Base-by-base conservation (phyloP, 805 yeast species). In the Debaryomyces prosopidis region DNA sequence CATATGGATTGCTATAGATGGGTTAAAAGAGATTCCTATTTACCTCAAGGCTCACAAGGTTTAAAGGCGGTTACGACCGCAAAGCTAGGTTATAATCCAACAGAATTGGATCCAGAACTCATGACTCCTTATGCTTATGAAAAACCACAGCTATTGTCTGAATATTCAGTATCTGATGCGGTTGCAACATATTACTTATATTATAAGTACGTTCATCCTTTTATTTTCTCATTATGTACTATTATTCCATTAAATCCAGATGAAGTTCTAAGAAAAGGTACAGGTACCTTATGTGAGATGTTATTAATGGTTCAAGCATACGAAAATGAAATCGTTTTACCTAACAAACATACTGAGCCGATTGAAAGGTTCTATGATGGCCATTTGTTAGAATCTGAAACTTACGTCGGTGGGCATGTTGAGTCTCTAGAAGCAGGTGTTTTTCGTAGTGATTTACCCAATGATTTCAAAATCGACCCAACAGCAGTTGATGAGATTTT, bases 231-330 rank as follows among this genome's bases (percentile, higher is more conserved):
- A 2, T 80, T 94, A 47, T 91, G 98, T 66, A 90, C 95, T 10
- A 95, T 94, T 62, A 82, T 94, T 67, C 99, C 99, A 0, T 71
- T 94, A 55, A 89, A 91, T 56, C 99, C 99, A 0, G 99, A 94
- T 66, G 99, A 95, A 64, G 92, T 89, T 17, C 72, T 94, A 45
- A 75, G 99, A 59, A 94, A 94, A 62, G 99, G 99, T 59, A 94
- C 99, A 0, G 99, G 99, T 60, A 94, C 99, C 6, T 74, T 94
- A 44, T 94, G 99, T 76, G 99, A 94, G 65, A 94, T 94, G 99
- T 73, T 94, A 49, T 69, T 94, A 44, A 89, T 89, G 95, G 99
- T 87, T 35, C 97, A 94, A 63, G 99, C 99, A 0, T 94, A 88
- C 60, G 77, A 85, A 43, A 74, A 80, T 8, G 69, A 76, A 30